Conservation (phyloP, 768 basidiomycete species). For the Hortiboletus campestris region DNA sequence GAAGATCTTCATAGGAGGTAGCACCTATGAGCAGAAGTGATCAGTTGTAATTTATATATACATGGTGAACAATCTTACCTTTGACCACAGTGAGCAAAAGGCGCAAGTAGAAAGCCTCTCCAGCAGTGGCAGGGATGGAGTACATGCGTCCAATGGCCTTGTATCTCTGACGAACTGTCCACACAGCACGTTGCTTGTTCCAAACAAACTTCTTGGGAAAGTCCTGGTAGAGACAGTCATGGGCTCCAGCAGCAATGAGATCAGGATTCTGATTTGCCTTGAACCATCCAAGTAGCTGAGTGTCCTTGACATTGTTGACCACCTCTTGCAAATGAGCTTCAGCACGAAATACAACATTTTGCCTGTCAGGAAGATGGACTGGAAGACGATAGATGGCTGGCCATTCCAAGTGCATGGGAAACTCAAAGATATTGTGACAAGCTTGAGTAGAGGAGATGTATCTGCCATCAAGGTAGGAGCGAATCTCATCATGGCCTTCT, state of each 20-base stretch:
- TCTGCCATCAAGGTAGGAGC: not conserved
- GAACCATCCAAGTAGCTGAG: not conserved
- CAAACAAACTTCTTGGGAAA: slow-evolving; percentile 34
- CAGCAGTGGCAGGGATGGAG: slow-evolving; percentile 18
- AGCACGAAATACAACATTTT: not conserved
- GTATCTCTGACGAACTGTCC: slow-evolving; percentile 32
- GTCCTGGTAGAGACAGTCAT: slow-evolving; percentile 30
- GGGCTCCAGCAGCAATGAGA: not conserved
- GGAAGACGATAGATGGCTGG: slow-evolving; percentile 5
- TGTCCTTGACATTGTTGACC: not conserved
- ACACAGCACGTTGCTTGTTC: slow-evolving; percentile 7
- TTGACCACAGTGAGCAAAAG: slow-evolving; percentile 39
- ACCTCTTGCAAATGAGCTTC: not conserved
- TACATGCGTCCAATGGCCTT: slow-evolving; percentile 18
- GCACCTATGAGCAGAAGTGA: not conserved
- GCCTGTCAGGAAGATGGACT: not conserved
- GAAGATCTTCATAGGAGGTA: not conserved
- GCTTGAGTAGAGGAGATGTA: not conserved
- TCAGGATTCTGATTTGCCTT: not conserved
- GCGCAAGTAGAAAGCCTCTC: slow-evolving; percentile 41
- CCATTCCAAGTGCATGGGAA: slow-evolving; percentile 4
- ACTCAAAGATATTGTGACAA: slow-evolving; percentile 2
- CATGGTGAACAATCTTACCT: too few species aligned
- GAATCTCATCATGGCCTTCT: not conserved
- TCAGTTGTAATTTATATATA: too few species aligned